Conservation (phyloP, 352 stramenopile species). For the Phytophthora litchii region DNA sequence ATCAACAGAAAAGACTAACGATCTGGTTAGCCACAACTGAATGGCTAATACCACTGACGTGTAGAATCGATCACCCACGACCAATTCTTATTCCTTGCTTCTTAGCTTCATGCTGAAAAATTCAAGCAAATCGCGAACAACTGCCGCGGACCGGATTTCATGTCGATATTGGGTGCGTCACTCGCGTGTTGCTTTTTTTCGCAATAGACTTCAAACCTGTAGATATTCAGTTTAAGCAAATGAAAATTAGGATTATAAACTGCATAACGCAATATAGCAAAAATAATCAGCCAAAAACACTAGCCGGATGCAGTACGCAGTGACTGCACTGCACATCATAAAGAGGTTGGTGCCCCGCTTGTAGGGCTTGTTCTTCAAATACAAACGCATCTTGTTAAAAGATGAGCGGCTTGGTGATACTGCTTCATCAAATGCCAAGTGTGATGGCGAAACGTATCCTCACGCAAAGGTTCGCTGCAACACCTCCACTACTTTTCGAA, state of each 20-base stretch:
- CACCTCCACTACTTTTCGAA: slow-evolving; percentile 1
- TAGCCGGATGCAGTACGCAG: background rate
- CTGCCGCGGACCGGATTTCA: slow-evolving; percentile 1
- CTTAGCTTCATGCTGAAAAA: no score
- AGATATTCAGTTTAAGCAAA: background rate
- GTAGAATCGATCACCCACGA: no score
- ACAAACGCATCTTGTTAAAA: background rate
- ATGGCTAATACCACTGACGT: no score
- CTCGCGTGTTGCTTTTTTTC: background rate
- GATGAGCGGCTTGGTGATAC: slow-evolving; percentile 2
- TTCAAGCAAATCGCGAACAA: no score
- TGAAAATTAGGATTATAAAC: background rate
- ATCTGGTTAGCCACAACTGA: no score
- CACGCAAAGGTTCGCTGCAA: slow-evolving; percentile 18
- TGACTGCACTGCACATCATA: background rate
- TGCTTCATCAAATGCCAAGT: slow-evolving; percentile 27
- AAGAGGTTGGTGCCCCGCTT: background rate
- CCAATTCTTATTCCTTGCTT: no score
- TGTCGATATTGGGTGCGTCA: background rate
- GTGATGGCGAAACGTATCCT: slow-evolving; percentile 12
- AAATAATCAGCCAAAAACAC: slow-evolving; percentile 17
- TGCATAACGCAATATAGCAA: slow-evolving; percentile 21
- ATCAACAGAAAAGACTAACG: no score
- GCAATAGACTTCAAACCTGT: background rate
- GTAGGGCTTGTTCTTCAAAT: background rate